A percentile compares a stretch with the other conserved stretches of the same genome.
These are phyloP conservation scores for Golubevia pallescens DNA, from an alignment of 1,284 basidiomycete species.

Conservation along the genomic window DNA sequence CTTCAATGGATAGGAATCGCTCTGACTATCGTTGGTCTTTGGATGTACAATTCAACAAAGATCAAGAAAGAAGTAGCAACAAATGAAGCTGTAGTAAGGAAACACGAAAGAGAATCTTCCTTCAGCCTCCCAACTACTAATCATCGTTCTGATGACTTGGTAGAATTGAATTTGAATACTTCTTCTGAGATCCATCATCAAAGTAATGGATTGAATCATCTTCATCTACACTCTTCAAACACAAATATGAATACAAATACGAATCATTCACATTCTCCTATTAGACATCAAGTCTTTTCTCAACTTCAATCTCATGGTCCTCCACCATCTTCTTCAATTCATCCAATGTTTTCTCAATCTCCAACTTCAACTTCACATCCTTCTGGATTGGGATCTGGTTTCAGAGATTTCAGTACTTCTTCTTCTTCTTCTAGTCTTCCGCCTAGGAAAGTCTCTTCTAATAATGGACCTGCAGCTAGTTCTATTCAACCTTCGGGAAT, in stretches of 20 bases:
- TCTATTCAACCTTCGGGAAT: not conserved
- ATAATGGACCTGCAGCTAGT: not conserved
- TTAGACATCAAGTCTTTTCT: no score
- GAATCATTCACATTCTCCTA: no score
- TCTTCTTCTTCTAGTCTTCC: not conserved
- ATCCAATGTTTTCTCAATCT: not conserved
- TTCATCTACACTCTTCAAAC: no score
- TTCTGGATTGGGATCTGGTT: not conserved
- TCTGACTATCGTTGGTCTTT: slow-evolving; percentile 56
- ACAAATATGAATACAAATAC: no score
- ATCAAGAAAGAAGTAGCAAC: slow-evolving; percentile 4
- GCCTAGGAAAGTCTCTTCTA: not conserved
- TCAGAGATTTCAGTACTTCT: not conserved
- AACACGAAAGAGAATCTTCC: not conserved
- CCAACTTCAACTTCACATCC: no score
- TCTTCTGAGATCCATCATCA: no score
- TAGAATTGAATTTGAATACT: no score
- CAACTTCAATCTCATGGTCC: not conserved
- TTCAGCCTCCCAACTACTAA: no score
- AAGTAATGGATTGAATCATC: no score
- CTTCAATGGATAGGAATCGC: slow-evolving; percentile 55
- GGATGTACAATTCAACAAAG: slow-evolving; percentile 57
- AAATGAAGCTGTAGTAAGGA: not conserved
- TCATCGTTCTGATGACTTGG: no score
- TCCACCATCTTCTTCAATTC: not conserved